Conservation (phyloP, 2,329 filamentous ascomycete genomes). For the Claviceps africana region DNA sequence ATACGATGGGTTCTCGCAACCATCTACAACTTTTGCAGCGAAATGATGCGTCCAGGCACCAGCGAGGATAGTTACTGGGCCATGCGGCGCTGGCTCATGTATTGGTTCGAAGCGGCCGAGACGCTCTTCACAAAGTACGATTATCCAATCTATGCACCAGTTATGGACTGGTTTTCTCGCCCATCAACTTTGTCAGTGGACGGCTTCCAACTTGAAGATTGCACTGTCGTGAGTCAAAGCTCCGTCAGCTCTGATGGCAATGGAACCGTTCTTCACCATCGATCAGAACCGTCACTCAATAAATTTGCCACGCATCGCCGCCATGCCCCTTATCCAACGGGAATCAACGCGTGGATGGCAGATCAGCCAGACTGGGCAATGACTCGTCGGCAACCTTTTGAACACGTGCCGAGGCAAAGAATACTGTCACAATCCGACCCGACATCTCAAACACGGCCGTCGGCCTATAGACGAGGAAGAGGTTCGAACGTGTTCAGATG, state of each 20-base stretch:
- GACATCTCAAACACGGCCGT: neutral
- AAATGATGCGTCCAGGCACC: conserved; percentile 12
- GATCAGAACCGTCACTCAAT: no score
- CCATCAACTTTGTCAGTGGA: conserved; percentile 5
- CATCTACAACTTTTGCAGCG: conserved; percentile 18
- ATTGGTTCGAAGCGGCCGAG: conserved; percentile 15
- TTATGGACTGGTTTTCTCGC: conserved; percentile 14
- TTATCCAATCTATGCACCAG: conserved; percentile 9
- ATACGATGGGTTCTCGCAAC: conserved; percentile 19
- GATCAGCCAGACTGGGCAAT: conserved; percentile 1
- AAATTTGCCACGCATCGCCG: neutral
- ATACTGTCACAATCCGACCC: neutral
- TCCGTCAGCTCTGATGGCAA: conserved; percentile 2
- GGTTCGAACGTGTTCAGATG: neutral
- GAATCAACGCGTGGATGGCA: conserved; percentile 6
- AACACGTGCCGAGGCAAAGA: conserved; percentile 3
- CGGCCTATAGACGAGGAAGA: neutral
- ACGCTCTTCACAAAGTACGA: conserved; percentile 10
- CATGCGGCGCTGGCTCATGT: conserved; percentile 17
- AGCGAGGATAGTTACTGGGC: conserved; percentile 10
- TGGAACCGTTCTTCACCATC: conserved; percentile 1
- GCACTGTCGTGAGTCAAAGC: neutral
- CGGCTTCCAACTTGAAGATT: neutral
- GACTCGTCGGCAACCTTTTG: neutral
- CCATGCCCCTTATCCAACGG: neutral